Base-by-base conservation (phyloP, 2,329 filamentous ascomycete genomes). In the Ophiocordyceps australis region DNA sequence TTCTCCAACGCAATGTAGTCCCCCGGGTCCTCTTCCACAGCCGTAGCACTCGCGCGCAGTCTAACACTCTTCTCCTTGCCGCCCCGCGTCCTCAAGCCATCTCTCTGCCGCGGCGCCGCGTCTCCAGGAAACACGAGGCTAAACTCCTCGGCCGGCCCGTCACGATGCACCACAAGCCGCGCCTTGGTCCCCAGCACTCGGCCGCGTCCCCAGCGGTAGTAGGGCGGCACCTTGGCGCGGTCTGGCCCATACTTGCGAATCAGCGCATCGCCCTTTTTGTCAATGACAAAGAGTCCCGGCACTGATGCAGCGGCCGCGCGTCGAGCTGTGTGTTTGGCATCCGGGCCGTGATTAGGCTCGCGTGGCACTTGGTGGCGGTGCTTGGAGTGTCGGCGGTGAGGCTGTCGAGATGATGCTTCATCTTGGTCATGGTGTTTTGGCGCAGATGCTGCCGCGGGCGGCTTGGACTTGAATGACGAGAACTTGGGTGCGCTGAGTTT, bases 201-300 rank as follows among this genome's bases (percentile, higher is more conserved):
- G 3, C 82, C 82, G 28, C 57, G 55, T 10, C 82, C 79, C 32
- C 55, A 54, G 5, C 81, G 72, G 32, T 62, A 62, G 42, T 91
- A 94, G 3, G 50, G 39, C 0, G 83, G 82, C 9, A 91, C 52
- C 28, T 63, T 65, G 35, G 77, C 78, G 19, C 67, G 68, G 43
- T 93, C 72, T 20, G 78, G 61, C 16, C 67, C 80, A 44, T 85
- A 94, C 15, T 64, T 63, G 23, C 76, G 47, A 35, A 89, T 82
- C 24, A 82, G 62, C 5, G 62, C 55, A 39, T 95, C 86, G 0
- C 86, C 85, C 40, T 70, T 72, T 22, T 57, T 68, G 47, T 95
- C 86, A 26, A 79, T 40, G 23, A 68, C 38, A 43, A 68, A 85
- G 4, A 42, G 20, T 40, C 43, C 35, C 14, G 43, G 34, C 41